These are phyloP conservation scores for Irpex sp. DNA, from an alignment of 1,284 basidiomycete species.

Conservation along the genomic window DNA sequence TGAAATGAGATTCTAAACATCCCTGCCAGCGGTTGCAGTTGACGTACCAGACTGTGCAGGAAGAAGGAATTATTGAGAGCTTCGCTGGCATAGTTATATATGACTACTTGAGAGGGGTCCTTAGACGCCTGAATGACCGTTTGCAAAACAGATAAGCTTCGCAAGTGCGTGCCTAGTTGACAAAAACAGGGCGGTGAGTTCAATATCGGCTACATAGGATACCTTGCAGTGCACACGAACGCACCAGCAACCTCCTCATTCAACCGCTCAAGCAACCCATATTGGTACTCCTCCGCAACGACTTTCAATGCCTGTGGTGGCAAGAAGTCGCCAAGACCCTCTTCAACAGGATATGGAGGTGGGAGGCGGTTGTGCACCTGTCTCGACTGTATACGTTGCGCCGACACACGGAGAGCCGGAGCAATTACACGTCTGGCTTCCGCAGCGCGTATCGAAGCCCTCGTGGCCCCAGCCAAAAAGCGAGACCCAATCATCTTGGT, in stretches of 20 bases:
- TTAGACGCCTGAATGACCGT: conserved; percentile 72
- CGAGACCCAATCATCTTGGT: neutral
- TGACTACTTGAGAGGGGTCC: conserved; percentile 61
- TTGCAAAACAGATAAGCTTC: conserved; percentile 64
- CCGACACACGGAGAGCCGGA: conserved; percentile 10
- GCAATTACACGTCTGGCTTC: neutral
- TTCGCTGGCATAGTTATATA: conserved; percentile 90
- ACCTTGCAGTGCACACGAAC: conserved; percentile 20
- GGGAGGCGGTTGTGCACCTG: conserved; percentile 52
- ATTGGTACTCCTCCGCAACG: conserved; percentile 78
- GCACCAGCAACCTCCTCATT: conserved; percentile 72
- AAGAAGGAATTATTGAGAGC: conserved; percentile 97
- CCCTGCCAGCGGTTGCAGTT: neutral
- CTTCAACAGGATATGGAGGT: conserved; percentile 63
- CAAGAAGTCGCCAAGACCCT: conserved; percentile 74
- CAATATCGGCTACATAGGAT: neutral
- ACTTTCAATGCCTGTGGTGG: conserved; percentile 63
- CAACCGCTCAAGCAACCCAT: conserved; percentile 72
- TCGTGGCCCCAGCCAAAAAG: neutral
- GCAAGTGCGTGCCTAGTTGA: conserved; percentile 48
- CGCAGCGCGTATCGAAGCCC: neutral
- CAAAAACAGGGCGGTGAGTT: neutral
- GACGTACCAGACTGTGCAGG: conserved; percentile 77
- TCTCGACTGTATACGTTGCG: conserved; percentile 27
- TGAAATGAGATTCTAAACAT: neutral